Percentiles rank a stretch among this genome's conserved stretches.
These are phyloP conservation scores for Colletotrichum graminicola DNA, from an alignment of 2,329 filamentous ascomycete species.

Conservation along the genomic window DNA sequence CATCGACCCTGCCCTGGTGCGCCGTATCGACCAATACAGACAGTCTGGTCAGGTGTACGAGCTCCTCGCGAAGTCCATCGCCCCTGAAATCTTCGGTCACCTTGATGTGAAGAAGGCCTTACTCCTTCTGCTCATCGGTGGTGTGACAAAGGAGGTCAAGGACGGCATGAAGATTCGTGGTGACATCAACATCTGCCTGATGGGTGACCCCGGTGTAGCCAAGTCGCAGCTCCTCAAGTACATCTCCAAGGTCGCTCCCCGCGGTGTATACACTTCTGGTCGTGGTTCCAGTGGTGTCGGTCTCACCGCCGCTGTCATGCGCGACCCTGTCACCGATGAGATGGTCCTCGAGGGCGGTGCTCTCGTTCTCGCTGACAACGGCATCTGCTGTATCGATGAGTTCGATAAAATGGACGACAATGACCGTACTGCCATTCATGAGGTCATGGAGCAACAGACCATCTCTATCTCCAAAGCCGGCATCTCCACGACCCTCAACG, in stretches of 20 bases:
- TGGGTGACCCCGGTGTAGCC: constrained; percentile 99
- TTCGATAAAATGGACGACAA: constrained; percentile 93
- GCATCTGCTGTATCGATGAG: constrained; percentile 88
- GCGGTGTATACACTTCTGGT: constrained; percentile 87
- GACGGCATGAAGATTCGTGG: constrained; percentile 99
- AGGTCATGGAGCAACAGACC: constrained; percentile 91
- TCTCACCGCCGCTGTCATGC: constrained; percentile 86
- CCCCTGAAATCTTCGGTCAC: constrained; percentile 96
- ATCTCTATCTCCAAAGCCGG: constrained; percentile 85
- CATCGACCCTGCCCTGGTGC: constrained; percentile 82
- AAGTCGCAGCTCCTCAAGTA: constrained; percentile 99
- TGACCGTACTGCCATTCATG: constrained; percentile 85
- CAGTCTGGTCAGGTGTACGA: constrained; percentile 94
- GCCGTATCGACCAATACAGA: constrained; percentile 86
- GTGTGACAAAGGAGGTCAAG: constrained; percentile 95
- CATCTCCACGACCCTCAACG: constrained; percentile 85
- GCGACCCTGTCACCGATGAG: constrained; percentile 85
- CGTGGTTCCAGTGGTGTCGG: constrained; percentile 85
- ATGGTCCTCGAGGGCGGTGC: constrained; percentile 87
- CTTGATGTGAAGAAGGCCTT: constrained; percentile 98
- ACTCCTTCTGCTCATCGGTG: constrained; percentile 93
- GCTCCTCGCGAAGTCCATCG: constrained; percentile 94
- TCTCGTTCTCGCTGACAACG: constrained; percentile 83
- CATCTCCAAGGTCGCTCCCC: constrained; percentile 96
- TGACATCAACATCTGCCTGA: constrained; percentile 98